A percentile compares a stretch with the other conserved stretches of the same genome.
phyloP scores from a whole-genome alignment of 495 filamentous ascomycete species.

The Oidiodendron maius region DNA sequence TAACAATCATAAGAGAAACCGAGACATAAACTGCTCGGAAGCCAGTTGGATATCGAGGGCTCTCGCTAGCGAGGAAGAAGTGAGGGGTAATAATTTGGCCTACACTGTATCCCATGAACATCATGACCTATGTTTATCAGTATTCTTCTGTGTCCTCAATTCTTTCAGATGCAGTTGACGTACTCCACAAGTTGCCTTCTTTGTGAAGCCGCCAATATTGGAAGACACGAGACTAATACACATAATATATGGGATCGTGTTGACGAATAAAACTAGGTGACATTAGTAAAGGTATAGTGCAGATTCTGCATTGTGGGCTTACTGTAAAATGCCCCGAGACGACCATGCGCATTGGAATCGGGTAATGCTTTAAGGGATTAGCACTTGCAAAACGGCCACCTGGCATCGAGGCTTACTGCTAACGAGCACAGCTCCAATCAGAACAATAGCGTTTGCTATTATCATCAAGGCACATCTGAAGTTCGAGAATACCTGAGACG shows the following conservation, averaged over 20 bases:
- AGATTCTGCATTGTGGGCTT: neutral
- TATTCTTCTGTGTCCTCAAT: too few relatives aligned
- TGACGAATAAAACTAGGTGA: slow-evolving; percentile 33
- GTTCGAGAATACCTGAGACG: neutral
- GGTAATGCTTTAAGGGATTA: neutral
- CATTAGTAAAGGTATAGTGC: neutral
- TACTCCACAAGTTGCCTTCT: slow-evolving; percentile 19
- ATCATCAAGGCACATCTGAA: slow-evolving; percentile 32
- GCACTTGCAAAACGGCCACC: neutral
- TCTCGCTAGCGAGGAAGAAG: slow-evolving; percentile 22
- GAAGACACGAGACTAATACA: slow-evolving; percentile 25
- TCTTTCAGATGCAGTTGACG: too few relatives aligned
- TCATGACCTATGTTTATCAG: slow-evolving; percentile 9
- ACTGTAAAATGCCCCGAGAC: neutral
- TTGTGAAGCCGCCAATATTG: slow-evolving; percentile 28
- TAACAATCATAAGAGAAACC: slow-evolving; percentile 12
- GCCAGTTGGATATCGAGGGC: slow-evolving; percentile 17
- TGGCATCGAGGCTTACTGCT: slow-evolving; percentile 24
- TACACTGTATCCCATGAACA: slow-evolving; percentile 24
- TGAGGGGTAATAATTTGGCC: slow-evolving; percentile 30
- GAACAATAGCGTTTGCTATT: slow-evolving; percentile 28
- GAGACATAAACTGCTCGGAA: slow-evolving; percentile 21
- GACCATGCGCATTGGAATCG: neutral
- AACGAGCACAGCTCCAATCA: slow-evolving; percentile 33
- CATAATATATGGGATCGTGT: slow-evolving; percentile 25